Base-by-base conservation (phyloP, 1,284 basidiomycete species). In the Heterobasidion irregulare region DNA sequence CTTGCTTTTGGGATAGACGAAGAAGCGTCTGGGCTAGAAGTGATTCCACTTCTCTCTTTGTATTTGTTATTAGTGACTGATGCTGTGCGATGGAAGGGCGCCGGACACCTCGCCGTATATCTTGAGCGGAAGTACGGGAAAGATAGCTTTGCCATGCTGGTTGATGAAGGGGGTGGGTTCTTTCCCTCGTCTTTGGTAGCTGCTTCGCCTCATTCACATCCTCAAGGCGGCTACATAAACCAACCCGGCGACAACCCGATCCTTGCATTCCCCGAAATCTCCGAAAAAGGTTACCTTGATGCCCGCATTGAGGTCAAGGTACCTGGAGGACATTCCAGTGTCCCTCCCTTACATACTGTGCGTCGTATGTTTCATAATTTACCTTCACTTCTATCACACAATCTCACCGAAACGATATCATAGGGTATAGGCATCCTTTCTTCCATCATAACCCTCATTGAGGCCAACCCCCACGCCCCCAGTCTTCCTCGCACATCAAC, bases 1-100 rank as follows among this genome's bases (percentile, higher is more conserved):
- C 71, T 90, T 47, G 78, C 83, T 1, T 84, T 83, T 60, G 88
- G 89, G 9, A 86, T 85, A 60, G 89, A 91, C 64, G 89, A 91
- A 65, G 89, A 92, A 70, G 69, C 75, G 15, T 75, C 75, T 54
- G 86, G 84, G 41, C 82, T 76, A 64, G 46, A 64, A 38, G n/a
- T 10, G 10, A 47, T 50, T 26, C 16, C 46, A n/a, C 9, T 33
- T 19, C 38, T 48, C 47, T n/a, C 6, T 47, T 45, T 16, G 16
- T 51, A n/a, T n/a, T 41, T 57, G 7, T 52, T 52, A 34, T 41
- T 32, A 15, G 36, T 19, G 2, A 34, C 32, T 43, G 8, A 48
- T 15, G 33, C 33, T 16, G 38, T 41, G 9, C 13, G 13, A 16
- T 26, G 36, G 16, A 55, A 80, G 77, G 85, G 84, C n/a, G 86